Conservation (phyloP, 2,329 filamentous ascomycete species). For the Trichoderma sp. region DNA sequence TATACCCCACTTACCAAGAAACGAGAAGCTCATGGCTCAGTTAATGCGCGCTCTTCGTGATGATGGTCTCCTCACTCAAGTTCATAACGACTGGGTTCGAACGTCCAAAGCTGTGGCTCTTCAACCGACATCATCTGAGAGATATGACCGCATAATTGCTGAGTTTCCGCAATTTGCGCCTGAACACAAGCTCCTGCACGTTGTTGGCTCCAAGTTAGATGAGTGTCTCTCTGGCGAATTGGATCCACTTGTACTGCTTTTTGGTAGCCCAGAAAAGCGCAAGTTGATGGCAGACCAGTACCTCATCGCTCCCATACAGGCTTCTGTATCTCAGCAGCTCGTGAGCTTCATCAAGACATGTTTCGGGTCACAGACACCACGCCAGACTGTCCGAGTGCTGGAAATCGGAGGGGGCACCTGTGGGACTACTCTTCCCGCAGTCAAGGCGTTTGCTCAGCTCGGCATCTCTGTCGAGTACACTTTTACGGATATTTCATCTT, state of each 20-base stretch:
- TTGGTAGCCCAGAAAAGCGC: background rate
- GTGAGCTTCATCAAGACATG: background rate
- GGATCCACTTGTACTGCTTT: background rate
- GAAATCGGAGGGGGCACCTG: background rate
- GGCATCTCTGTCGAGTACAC: background rate
- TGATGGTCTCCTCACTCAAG: background rate
- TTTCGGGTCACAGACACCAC: background rate
- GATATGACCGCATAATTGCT: background rate
- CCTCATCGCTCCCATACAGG: background rate
- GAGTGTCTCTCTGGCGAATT: background rate
- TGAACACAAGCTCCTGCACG: background rate
- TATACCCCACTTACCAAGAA: background rate
- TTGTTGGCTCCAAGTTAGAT: background rate
- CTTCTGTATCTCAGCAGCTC: background rate
- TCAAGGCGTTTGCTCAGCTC: background rate
- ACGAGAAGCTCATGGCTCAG: background rate
- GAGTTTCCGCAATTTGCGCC: background rate
- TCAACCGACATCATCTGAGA: background rate
- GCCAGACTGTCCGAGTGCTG: background rate
- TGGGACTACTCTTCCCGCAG: background rate
- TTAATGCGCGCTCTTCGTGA: background rate
- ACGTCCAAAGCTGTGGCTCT: background rate
- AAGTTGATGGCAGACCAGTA: background rate
- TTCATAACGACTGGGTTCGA: background rate
- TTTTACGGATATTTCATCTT: background rate